Evolutionary conservation across 495 filamentous ascomycete genomes (phyloP).

Genomic region (Pyronema omphalodes): DNA sequence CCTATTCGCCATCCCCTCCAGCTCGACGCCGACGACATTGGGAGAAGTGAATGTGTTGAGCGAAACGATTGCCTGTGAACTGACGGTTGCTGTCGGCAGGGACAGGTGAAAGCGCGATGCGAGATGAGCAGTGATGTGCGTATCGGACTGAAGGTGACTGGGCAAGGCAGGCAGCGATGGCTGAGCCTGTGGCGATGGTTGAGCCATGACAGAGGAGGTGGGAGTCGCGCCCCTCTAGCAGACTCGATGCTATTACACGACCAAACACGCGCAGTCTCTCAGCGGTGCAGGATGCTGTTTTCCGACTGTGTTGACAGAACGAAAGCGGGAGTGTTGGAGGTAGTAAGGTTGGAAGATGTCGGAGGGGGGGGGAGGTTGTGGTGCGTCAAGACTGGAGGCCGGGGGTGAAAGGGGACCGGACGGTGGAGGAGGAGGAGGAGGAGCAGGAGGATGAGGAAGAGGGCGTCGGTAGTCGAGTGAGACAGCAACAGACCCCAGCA

Average conservation of each 20-base stretch:
- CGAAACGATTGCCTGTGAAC: constrained; percentile 73
- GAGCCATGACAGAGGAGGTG: constrained; percentile 16
- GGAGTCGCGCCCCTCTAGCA: constrained; percentile 1
- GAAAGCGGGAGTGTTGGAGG: not conserved
- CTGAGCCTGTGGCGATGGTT: constrained; percentile 54
- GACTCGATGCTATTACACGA: not conserved
- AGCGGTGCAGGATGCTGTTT: not conserved
- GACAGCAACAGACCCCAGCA: constrained; percentile 1
- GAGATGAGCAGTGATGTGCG: constrained; percentile 83
- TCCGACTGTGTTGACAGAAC: not conserved
- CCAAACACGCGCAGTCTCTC: not conserved
- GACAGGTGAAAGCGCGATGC: constrained; percentile 89
- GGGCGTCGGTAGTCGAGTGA: not conserved
- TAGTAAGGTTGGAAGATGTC: not conserved
- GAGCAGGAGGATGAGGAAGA: not conserved
- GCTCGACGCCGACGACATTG: constrained; percentile 40
- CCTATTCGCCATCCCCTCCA: constrained; percentile 61
- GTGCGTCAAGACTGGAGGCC: not conserved
- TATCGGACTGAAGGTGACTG: constrained; percentile 85
- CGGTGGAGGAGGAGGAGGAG: not conserved
- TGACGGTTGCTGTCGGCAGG: constrained; percentile 68
- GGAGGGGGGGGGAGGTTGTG: not conserved
- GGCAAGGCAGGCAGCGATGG: constrained; percentile 75
- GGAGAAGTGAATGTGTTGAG: constrained; percentile 87
- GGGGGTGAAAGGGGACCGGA: constrained; percentile 1